Evolutionary conservation across 208 protist species (phyloP).

Genomic region (Entamoeba histolytica): DNA sequence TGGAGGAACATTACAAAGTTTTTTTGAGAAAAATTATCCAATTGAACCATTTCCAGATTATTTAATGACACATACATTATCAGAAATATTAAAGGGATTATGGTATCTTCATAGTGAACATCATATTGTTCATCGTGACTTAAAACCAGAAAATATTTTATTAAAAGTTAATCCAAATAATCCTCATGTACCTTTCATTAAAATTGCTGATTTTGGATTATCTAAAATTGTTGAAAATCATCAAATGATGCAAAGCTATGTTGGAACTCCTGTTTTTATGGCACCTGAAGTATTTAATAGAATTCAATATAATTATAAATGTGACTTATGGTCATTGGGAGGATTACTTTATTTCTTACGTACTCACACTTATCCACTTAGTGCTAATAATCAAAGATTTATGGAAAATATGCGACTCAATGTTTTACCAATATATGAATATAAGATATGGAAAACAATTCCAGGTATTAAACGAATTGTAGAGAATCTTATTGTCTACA

Average conservation of each 20-base stretch:
- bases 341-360: neutral
- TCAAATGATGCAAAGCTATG: neutral
- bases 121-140: neutral
- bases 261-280: conserved; percentile 13
- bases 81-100: neutral
- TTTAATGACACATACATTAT: neutral
- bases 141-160: neutral
- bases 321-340: neutral
- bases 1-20: neutral
- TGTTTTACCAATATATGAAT: neutral
- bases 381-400: neutral
- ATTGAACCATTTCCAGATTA: neutral
- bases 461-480: neutral
- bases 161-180: neutral
- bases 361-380: neutral
- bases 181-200: neutral
- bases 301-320: neutral
- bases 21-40: neutral
- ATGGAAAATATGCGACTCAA: neutral
- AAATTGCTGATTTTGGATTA: neutral
- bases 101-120: neutral
- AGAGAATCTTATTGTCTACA: neutral
- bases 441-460: neutral
- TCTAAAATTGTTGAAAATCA: neutral
- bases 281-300: conserved; percentile 4